phyloP scores from a whole-genome alignment of 2,329 filamentous ascomycete genomes.

The Colletotrichum shisoi region DNA sequence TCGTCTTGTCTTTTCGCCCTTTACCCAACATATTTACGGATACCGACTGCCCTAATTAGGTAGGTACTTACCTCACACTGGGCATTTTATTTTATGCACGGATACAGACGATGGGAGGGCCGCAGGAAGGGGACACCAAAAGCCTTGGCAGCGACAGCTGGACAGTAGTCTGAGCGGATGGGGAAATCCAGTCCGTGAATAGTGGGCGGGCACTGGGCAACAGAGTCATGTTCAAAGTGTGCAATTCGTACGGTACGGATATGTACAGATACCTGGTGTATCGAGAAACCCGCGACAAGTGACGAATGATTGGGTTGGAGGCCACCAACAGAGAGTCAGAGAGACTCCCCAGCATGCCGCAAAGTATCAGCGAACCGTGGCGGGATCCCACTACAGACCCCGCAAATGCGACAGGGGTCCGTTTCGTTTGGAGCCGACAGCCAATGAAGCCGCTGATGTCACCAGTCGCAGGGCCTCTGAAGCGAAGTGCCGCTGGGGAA shows the following conservation, averaged over 20 bases:
- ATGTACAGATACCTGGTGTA: background rate
- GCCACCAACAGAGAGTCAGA: slow-evolving; percentile 3
- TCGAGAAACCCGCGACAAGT: slow-evolving; percentile 1
- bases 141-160: slow-evolving; percentile 6
- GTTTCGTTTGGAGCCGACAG: slow-evolving; percentile 38
- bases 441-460: slow-evolving; percentile 52
- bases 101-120: background rate
- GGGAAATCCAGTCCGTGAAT: slow-evolving; percentile 20
- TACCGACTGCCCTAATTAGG: too few species aligned
- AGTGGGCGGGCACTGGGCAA: background rate
- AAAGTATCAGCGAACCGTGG: slow-evolving; percentile 25
- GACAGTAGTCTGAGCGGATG: slow-evolving; percentile 13
- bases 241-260: too few species aligned
- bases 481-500: slow-evolving; percentile 6
- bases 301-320: slow-evolving; percentile 22
- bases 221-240: background rate
- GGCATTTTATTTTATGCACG: too few species aligned
- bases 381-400: slow-evolving; percentile 26
- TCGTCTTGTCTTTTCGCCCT: background rate
- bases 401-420: slow-evolving; percentile 30
- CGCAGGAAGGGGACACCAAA: background rate
- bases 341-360: too few species aligned
- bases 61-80: too few species aligned
- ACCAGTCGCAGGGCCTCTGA: slow-evolving; percentile 39
- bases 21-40: too few species aligned